A percentile compares a stretch with the other conserved stretches of the same genome.
These are phyloP conservation scores for Phytophthora chlamydospora DNA, from an alignment of 352 stramenopile species.

Conservation along the genomic window DNA sequence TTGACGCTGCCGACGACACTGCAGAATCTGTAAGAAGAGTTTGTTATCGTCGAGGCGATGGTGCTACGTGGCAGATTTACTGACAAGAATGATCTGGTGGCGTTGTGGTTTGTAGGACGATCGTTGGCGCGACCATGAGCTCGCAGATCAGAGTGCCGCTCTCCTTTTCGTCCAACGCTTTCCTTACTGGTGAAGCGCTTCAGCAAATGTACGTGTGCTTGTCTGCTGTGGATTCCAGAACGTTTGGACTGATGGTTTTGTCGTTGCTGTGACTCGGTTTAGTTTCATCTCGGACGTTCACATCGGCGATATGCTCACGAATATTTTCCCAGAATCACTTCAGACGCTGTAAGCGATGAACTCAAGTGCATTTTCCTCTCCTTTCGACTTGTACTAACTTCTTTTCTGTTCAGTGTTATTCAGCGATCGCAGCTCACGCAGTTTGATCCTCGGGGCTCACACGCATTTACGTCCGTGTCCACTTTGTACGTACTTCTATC, in stretches of 20 bases:
- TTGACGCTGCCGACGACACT: constrained; percentile 57
- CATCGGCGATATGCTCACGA: constrained; percentile 64
- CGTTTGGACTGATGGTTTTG: constrained; percentile 8
- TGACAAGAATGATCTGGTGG: constrained; percentile 11
- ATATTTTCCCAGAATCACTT: constrained; percentile 69
- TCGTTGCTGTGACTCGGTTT: not conserved
- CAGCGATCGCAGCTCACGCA: constrained; percentile 59
- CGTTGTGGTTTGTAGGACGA: constrained; percentile 45
- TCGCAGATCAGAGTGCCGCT: constrained; percentile 62
- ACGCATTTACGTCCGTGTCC: constrained; percentile 50
- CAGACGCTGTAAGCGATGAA: constrained; percentile 46
- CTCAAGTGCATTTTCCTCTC: too few species aligned
- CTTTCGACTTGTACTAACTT: constrained; percentile 3
- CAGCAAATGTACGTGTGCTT: constrained; percentile 51
- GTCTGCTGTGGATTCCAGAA: not conserved
- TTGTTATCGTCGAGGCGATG: not conserved
- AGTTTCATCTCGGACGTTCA: constrained; percentile 66
- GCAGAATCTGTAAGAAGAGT: constrained; percentile 57
- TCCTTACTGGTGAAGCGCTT: constrained; percentile 48
- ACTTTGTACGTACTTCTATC: constrained; percentile 50
- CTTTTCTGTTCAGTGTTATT: constrained; percentile 55
- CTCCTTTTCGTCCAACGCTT: constrained; percentile 55
- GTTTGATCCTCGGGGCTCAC: constrained; percentile 61
- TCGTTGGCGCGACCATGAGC: constrained; percentile 57
- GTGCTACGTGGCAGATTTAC: constrained; percentile 1